phyloP scores from a whole-genome alignment of 352 stramenopile genomes.

The Phytophthora fragariae region DNA sequence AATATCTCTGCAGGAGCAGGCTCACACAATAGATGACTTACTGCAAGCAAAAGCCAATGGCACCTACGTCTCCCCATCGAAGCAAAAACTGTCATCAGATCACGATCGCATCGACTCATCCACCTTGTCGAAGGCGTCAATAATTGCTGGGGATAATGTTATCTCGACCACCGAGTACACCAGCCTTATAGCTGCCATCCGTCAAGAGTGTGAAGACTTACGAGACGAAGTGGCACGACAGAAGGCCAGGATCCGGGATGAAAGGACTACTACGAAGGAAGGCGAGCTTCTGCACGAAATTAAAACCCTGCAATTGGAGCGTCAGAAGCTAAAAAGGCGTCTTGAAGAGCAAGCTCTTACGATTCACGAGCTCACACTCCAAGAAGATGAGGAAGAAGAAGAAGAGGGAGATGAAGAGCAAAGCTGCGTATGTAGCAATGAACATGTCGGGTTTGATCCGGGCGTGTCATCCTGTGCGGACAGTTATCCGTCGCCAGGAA shows the following conservation, averaged over 20 bases:
- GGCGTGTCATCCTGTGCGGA: slow-evolving; percentile 23
- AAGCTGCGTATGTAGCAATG: slow-evolving; percentile 26
- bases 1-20: slow-evolving; percentile 55
- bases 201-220: slow-evolving; percentile 30
- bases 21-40: slow-evolving; percentile 81
- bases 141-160: not conserved
- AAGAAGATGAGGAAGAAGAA: slow-evolving; percentile 63
- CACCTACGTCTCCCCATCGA: slow-evolving; percentile 48
- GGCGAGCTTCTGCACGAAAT: slow-evolving; percentile 53
- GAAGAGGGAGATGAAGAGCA: slow-evolving; percentile 34
- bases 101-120: slow-evolving; percentile 9
- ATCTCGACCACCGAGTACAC: slow-evolving; percentile 20
- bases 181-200: slow-evolving; percentile 23
- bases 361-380: slow-evolving; percentile 81
- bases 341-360: slow-evolving; percentile 74
- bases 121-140: slow-evolving; percentile 5
- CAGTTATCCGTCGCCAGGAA: slow-evolving; percentile 22
- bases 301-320: slow-evolving; percentile 51
- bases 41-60: slow-evolving; percentile 52
- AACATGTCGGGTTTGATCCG: slow-evolving; percentile 20
- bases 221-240: slow-evolving; percentile 33
- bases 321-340: slow-evolving; percentile 48
- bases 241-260: slow-evolving; percentile 28
- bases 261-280: slow-evolving; percentile 36
- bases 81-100: slow-evolving; percentile 24